Percentiles rank a stretch among this genome's conserved stretches.
Conservation (phyloP, 805 yeast genomes). For the Sungouiella thailandica region DNA sequence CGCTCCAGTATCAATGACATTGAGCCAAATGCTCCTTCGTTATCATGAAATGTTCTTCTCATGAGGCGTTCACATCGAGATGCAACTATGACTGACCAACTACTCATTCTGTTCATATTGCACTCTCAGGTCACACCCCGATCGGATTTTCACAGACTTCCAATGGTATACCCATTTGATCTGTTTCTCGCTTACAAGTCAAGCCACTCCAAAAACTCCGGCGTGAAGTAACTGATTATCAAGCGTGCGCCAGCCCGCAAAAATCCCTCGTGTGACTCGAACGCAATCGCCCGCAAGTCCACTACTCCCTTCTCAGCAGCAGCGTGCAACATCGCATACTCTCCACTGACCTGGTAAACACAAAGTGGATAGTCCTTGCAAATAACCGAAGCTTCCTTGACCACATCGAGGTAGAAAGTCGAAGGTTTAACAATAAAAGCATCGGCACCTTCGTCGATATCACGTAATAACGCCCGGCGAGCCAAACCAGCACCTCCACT, state of each 20-base stretch:
- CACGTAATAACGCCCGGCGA: conserved; percentile 82
- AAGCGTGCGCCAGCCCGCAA: conserved; percentile 94
- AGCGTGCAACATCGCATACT: conserved; percentile 96
- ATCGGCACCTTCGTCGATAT: conserved; percentile 89
- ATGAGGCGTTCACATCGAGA: too few species aligned
- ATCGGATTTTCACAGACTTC: too few species aligned
- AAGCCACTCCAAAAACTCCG: conserved; percentile 94
- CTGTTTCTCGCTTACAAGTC: too few species aligned
- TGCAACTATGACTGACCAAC: too few species aligned
- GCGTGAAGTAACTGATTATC: conserved; percentile 89
- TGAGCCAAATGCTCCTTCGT: too few species aligned
- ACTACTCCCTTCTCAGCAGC: conserved; percentile 94
- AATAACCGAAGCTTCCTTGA: conserved; percentile 79
- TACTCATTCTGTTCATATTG: too few species aligned
- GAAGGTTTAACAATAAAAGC: conserved; percentile 95
- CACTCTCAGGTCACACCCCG: too few species aligned
- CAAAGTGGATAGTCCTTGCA: conserved; percentile 85
- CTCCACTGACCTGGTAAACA: conserved; percentile 96
- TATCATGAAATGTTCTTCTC: too few species aligned
- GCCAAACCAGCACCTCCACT: conserved; percentile 92
- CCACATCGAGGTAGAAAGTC: conserved; percentile 87
- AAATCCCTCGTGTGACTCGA: conserved; percentile 87
- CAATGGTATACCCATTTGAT: too few species aligned
- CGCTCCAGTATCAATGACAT: too few species aligned
- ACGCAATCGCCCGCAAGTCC: conserved; percentile 76